Conservation (phyloP, 1,139 yeast species). For the Wickerhamomyces sp. region DNA sequence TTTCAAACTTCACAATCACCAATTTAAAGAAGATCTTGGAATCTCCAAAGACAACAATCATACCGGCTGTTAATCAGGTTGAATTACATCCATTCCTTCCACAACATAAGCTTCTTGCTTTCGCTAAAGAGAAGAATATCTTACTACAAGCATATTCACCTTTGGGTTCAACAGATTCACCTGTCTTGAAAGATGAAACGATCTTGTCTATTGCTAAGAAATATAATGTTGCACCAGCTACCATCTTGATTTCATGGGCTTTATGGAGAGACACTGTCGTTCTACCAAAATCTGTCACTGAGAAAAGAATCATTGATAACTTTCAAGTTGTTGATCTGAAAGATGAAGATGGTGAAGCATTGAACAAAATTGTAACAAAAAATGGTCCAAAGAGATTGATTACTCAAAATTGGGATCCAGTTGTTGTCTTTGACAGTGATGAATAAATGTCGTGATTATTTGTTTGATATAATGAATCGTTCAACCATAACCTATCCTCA, state of each 20-base stretch:
- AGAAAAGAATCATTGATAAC: conserved; percentile 55
- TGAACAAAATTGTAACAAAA: conserved; percentile 39
- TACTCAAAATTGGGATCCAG: conserved; percentile 35
- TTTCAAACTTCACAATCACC: conserved; percentile 62
- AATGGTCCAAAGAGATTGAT: conserved; percentile 47
- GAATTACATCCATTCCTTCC: conserved; percentile 75
- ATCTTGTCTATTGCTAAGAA: conserved; percentile 42
- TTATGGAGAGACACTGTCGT: conserved; percentile 61
- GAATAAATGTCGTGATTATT: conserved; percentile 1
- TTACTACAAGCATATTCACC: conserved; percentile 74
- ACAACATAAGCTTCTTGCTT: conserved; percentile 55
- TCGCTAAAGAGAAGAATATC: conserved; percentile 48
- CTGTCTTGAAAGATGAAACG: conserved; percentile 31
- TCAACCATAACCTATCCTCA: no score
- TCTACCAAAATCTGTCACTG: conserved; percentile 66
- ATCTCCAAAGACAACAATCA: conserved; percentile 43
- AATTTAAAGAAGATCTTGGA: conserved; percentile 48
- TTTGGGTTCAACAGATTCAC: conserved; percentile 64
- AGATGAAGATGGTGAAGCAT: conserved; percentile 45
- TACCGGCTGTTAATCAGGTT: conserved; percentile 69
- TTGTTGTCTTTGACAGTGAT: conserved; percentile 12
- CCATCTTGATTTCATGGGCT: conserved; percentile 65
- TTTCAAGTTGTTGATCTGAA: conserved; percentile 43
- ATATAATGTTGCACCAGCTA: conserved; percentile 50
- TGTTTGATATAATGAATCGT: no score